phyloP scores from a whole-genome alignment of 441 rosid genomes.

The Croton laevigatus region DNA sequence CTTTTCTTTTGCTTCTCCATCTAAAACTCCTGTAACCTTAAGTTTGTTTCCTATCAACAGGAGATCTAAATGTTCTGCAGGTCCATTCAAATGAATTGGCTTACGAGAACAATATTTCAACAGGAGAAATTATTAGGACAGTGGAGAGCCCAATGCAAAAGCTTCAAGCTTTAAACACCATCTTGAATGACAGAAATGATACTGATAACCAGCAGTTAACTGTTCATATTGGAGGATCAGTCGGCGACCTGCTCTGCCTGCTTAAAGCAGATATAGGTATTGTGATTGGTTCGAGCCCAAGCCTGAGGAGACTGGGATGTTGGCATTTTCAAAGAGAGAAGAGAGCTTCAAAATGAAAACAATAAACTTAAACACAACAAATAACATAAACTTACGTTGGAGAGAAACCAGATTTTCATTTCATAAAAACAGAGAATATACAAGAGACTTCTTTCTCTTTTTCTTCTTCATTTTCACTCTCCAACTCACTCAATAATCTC shows the following conservation, averaged over 20 bases:
- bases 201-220: constrained; percentile 37
- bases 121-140: constrained; percentile 55
- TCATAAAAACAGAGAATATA: no score
- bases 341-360: no score
- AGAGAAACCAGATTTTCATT: no score
- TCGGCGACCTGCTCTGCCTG: constrained; percentile 73
- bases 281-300: constrained; percentile 63
- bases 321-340: no score
- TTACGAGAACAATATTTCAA: constrained; percentile 53
- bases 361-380: no score
- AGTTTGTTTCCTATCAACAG: constrained; percentile 28
- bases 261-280: constrained; percentile 82
- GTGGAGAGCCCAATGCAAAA: constrained; percentile 72
- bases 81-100: constrained; percentile 74
- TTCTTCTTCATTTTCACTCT: no score
- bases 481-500: no score
- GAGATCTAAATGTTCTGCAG: constrained; percentile 44
- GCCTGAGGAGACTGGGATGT: constrained; percentile 62
- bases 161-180: constrained; percentile 43
- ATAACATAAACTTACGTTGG: no score
- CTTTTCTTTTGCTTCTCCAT: background rate
- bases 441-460: no score
- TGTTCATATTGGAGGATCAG: constrained; percentile 71
- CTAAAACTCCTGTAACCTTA: background rate
- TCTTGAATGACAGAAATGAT: constrained; percentile 28